These are phyloP conservation scores for Candida tetrigidarum DNA, from an alignment of 1,139 yeast genomes.

Conservation along the genomic window DNA sequence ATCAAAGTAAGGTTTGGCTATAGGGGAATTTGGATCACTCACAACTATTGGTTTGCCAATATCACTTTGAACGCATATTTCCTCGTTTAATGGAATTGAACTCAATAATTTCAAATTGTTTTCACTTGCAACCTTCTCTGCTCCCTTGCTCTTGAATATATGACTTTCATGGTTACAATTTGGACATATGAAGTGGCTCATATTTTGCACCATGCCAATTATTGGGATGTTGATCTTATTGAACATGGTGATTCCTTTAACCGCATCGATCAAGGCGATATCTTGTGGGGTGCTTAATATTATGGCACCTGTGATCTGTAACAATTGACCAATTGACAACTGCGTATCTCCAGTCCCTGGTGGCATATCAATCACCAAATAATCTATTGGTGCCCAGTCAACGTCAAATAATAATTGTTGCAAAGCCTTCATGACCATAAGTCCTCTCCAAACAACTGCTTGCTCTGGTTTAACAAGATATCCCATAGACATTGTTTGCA, in stretches of 20 bases:
- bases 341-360: constrained; percentile 95
- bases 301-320: constrained; percentile 78
- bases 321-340: constrained; percentile 75
- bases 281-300: constrained; percentile 90
- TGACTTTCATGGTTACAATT: constrained; percentile 75
- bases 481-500: constrained; percentile 92
- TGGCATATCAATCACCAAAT: constrained; percentile 81
- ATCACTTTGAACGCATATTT: constrained; percentile 67
- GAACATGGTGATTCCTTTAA: constrained; percentile 82
- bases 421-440: constrained; percentile 86
- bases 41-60: constrained; percentile 67
- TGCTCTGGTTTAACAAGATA: constrained; percentile 68
- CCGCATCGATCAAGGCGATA: constrained; percentile 79
- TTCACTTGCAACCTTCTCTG: constrained; percentile 56
- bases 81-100: constrained; percentile 66
- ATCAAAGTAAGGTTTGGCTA: constrained; percentile 44
- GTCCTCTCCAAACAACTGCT: constrained; percentile 87
- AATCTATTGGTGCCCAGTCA: constrained; percentile 74
- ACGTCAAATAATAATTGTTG: constrained; percentile 84
- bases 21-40: constrained; percentile 38
- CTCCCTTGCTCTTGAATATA: constrained; percentile 75
- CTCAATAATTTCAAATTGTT: constrained; percentile 60
- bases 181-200: constrained; percentile 80
- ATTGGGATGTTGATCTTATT: constrained; percentile 75
- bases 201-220: constrained; percentile 79